Evolutionary conservation across 2,329 filamentous ascomycete species (phyloP).

Genomic region (Diaporthe australafricana): DNA sequence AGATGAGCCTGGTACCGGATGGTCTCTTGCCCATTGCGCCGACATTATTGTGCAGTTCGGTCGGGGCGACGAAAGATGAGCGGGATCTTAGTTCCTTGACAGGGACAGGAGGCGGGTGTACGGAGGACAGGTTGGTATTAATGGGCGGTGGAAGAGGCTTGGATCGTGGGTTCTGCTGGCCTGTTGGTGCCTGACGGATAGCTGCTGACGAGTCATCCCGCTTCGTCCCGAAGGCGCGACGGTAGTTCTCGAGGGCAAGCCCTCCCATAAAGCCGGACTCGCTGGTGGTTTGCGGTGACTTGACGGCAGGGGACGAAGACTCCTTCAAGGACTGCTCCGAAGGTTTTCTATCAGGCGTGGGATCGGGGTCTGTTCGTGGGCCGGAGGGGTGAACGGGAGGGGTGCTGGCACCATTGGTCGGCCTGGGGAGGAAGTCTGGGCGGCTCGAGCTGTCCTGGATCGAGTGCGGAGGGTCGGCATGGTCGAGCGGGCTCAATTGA

Average conservation of each 20-base stretch:
- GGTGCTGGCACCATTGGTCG: constrained; percentile 50
- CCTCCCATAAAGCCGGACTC: constrained; percentile 66
- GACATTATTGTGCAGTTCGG: constrained; percentile 55
- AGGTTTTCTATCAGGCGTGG: constrained; percentile 32
- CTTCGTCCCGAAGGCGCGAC: constrained; percentile 48
- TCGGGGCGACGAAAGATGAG: constrained; percentile 60
- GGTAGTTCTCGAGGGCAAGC: constrained; percentile 63
- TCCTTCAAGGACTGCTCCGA: constrained; percentile 37
- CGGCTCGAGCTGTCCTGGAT: constrained; percentile 52
- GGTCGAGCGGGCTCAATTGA: constrained; percentile 53
- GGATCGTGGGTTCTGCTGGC: constrained; percentile 41
- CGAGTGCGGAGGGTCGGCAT: constrained; percentile 54
- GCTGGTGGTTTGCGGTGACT: constrained; percentile 49
- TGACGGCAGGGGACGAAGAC: constrained; percentile 45
- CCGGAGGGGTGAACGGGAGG: constrained; percentile 65
- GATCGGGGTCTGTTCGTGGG: constrained; percentile 50
- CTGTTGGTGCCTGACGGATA: constrained; percentile 30
- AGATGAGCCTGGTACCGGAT: constrained; percentile 52
- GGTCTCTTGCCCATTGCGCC: constrained; percentile 55
- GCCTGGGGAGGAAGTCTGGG: constrained; percentile 50
- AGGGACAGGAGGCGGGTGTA: constrained; percentile 44
- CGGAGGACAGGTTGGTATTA: constrained; percentile 48
- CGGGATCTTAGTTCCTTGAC: constrained; percentile 47
- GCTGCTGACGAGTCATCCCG: constrained; percentile 36
- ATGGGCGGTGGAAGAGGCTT: constrained; percentile 52